These are phyloP conservation scores for Raffaelea albimanens DNA, from an alignment of 2,329 filamentous ascomycete genomes.

Conservation along the genomic window DNA sequence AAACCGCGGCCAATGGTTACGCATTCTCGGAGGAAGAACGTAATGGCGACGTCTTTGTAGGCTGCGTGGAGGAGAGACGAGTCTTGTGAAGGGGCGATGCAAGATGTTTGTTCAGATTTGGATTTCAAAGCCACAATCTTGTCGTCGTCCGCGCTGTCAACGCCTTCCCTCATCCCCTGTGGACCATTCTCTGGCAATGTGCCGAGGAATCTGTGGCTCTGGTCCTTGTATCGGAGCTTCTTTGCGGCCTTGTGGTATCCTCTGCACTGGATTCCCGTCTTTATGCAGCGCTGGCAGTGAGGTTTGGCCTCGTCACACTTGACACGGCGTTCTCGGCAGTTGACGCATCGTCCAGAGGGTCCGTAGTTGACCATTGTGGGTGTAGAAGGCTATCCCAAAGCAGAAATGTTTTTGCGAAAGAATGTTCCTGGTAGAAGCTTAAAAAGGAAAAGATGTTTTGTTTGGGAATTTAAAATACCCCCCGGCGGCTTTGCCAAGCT, in stretches of 20 bases:
- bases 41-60: not conserved
- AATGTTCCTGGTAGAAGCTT: too few species aligned
- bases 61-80: not conserved
- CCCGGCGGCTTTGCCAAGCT: too few species aligned
- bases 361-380: slow-evolving; percentile 1
- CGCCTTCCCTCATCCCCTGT: not conserved
- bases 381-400: too few species aligned
- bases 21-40: slow-evolving; percentile 2
- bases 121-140: not conserved
- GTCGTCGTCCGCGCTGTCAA: too few species aligned
- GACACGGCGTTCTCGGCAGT: slow-evolving; percentile 1
- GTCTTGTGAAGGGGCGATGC: too few species aligned
- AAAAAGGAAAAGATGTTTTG: too few species aligned
- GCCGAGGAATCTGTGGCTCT: not conserved
- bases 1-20: slow-evolving; percentile 2
- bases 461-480: too few species aligned
- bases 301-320: slow-evolving; percentile 2
- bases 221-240: slow-evolving; percentile 1
- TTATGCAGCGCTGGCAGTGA: not conserved
- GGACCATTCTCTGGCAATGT: not conserved
- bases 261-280: not conserved
- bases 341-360: not conserved
- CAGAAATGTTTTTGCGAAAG: too few species aligned
- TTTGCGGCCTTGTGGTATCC: not conserved
- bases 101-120: not conserved